These are phyloP conservation scores for Bertia moriformis DNA, from an alignment of 2,329 filamentous ascomycete species.

Conservation along the genomic window DNA sequence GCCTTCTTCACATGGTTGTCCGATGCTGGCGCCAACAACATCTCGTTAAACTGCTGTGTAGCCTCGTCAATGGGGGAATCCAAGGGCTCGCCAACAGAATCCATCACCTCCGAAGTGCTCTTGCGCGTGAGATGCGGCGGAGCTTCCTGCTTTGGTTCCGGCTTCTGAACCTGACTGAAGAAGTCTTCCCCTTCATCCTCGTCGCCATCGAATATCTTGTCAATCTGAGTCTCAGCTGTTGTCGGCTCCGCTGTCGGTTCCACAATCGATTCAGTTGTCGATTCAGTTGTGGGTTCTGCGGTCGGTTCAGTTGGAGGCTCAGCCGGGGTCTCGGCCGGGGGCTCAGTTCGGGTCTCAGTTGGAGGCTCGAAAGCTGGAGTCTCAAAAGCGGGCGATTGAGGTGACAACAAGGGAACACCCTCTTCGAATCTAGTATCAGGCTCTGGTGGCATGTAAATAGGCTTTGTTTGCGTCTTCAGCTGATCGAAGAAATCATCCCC, in stretches of 20 bases:
- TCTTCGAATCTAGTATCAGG: not conserved
- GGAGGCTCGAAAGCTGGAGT: not conserved
- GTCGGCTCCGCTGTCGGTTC: too few species aligned
- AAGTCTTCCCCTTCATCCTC: not conserved
- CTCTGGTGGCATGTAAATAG: not conserved
- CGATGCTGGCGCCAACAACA: not conserved
- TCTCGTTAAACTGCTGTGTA: not conserved
- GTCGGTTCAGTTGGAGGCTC: too few species aligned
- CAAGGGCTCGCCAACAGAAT: not conserved
- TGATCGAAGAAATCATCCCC: not conserved
- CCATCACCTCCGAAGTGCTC: not conserved
- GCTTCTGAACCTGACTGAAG: not conserved
- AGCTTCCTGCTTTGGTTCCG: not conserved
- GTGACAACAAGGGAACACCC: not conserved
- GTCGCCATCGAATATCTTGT: not conserved
- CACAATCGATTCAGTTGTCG: too few species aligned
- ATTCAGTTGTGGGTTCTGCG: too few species aligned
- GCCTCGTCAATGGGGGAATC: not conserved
- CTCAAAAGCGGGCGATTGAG: not conserved
- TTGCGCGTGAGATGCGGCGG: not conserved
- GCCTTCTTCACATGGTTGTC: not conserved
- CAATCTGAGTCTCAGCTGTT: not conserved
- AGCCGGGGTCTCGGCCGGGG: not conserved
- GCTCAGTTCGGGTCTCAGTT: too few species aligned
- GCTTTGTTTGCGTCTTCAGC: slow-evolving; percentile 1